These are phyloP conservation scores for Eucalyptus coolabah DNA, from an alignment of 345 rosid species.

Conservation along the genomic window DNA sequence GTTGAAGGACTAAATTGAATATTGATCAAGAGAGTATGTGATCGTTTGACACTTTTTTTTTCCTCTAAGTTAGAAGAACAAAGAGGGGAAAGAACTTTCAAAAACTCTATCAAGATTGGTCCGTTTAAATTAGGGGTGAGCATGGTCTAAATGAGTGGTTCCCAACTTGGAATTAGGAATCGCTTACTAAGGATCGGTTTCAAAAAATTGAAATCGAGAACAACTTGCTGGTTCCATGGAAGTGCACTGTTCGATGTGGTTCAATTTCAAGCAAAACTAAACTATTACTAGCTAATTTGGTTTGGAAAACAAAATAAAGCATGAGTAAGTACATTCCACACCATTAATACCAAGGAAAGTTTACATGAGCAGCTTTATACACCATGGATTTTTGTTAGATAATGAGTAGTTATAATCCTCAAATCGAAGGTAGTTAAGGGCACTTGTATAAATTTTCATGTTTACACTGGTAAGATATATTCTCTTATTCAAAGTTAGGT, in stretches of 20 bases:
- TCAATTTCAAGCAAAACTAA: background rate
- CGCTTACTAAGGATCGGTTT: fast-evolving
- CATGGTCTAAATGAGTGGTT: background rate
- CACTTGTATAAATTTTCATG: background rate
- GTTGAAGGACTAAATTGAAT: background rate
- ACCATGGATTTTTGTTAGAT: background rate
- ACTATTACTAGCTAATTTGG: background rate
- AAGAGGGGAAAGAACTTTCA: background rate
- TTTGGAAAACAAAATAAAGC: background rate
- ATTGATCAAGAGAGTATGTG: background rate
- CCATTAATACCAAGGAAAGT: background rate
- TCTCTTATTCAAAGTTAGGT: background rate
- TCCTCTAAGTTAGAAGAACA: background rate
- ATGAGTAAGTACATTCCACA: background rate
- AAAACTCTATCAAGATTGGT: background rate
- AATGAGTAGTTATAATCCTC: background rate
- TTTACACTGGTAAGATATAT: background rate
- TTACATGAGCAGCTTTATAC: background rate
- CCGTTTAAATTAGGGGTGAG: background rate
- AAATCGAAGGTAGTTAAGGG: background rate
- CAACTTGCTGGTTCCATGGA: background rate
- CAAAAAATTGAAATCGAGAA: no score
- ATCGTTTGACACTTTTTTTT: background rate
- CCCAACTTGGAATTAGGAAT: background rate
- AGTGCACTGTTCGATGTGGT: background rate